Evolutionary conservation across 768 basidiomycete species (phyloP).

Genomic region (Infundibulicybe gibba): DNA sequence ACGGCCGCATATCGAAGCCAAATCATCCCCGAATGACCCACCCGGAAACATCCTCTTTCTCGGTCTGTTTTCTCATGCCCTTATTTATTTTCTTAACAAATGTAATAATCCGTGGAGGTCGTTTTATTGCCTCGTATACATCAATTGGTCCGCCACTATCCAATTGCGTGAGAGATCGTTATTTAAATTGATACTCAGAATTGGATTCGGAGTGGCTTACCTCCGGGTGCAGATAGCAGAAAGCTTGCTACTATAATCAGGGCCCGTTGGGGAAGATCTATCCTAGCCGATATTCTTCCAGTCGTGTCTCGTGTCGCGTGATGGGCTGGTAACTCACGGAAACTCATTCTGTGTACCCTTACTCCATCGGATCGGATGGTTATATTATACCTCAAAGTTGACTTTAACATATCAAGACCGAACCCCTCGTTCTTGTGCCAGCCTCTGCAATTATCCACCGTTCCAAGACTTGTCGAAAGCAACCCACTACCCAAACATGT

Average conservation of each 20-base stretch:
- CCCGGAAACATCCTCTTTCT: too few relatives aligned
- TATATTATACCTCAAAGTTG: conserved; percentile 19
- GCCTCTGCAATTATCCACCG: conserved; percentile 4
- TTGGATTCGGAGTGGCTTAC: not conserved
- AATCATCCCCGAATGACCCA: too few relatives aligned
- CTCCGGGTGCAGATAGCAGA: not conserved
- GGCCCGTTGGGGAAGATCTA: conserved; percentile 17
- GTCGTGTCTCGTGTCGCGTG: conserved; percentile 26
- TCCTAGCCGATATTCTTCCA: conserved; percentile 10
- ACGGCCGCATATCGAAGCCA: too few relatives aligned
- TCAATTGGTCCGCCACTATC: too few relatives aligned
- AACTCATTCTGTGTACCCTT: conserved; percentile 16
- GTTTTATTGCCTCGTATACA: too few relatives aligned
- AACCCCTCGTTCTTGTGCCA: too few relatives aligned
- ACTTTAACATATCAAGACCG: too few relatives aligned
- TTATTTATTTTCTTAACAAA: too few relatives aligned
- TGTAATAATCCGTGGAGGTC: too few relatives aligned
- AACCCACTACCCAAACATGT: conserved; percentile 33
- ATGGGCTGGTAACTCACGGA: conserved; percentile 14
- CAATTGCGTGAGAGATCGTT: too few relatives aligned
- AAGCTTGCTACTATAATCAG: conserved; percentile 12
- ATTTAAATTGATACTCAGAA: too few relatives aligned
- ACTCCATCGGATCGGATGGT: conserved; percentile 12
- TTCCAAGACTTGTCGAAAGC: conserved; percentile 3
- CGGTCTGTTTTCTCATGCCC: too few relatives aligned